These are phyloP conservation scores for Penicillium sp. DNA, from an alignment of 2,329 filamentous ascomycete genomes.

Conservation along the genomic window DNA sequence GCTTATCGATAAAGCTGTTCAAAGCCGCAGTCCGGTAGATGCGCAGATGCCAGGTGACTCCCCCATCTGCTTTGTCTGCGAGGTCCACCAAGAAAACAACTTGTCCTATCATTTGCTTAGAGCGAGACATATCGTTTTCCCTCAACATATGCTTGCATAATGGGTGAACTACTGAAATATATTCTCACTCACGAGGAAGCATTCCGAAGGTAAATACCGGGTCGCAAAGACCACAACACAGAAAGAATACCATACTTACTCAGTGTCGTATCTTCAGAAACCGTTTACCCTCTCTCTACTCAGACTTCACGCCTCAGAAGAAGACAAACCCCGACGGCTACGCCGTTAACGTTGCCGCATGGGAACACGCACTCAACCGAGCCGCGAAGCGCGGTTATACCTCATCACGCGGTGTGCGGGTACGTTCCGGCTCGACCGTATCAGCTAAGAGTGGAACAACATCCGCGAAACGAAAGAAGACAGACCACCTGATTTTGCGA, in stretches of 20 bases:
- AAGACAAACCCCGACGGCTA: slow-evolving; percentile 83
- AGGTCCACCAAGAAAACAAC: background rate
- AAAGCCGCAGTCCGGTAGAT: background rate
- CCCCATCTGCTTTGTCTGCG: background rate
- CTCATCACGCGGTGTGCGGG: slow-evolving; percentile 36
- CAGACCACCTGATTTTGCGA: slow-evolving; percentile 51
- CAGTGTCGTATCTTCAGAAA: slow-evolving; percentile 50
- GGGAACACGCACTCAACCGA: slow-evolving; percentile 70
- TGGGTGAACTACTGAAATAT: slow-evolving; percentile 65
- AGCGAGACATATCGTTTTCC: background rate
- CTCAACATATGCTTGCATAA: slow-evolving; percentile 13
- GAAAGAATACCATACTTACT: slow-evolving; percentile 1
- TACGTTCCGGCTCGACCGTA: slow-evolving; percentile 11
- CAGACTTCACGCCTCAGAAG: slow-evolving; percentile 73
- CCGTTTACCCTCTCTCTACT: slow-evolving; percentile 81
- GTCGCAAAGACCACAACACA: background rate
- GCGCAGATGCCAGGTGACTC: background rate
- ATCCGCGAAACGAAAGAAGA: slow-evolving; percentile 25
- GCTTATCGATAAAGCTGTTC: slow-evolving; percentile 29
- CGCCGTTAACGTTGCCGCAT: slow-evolving; percentile 72
- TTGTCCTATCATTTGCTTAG: background rate
- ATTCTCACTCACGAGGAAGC: slow-evolving; percentile 60
- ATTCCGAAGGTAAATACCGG: slow-evolving; percentile 53
- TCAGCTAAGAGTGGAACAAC: background rate
- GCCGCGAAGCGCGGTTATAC: slow-evolving; percentile 64